Conservation (phyloP, 306 rosid genomes). For the Vicia villosa region DNA sequence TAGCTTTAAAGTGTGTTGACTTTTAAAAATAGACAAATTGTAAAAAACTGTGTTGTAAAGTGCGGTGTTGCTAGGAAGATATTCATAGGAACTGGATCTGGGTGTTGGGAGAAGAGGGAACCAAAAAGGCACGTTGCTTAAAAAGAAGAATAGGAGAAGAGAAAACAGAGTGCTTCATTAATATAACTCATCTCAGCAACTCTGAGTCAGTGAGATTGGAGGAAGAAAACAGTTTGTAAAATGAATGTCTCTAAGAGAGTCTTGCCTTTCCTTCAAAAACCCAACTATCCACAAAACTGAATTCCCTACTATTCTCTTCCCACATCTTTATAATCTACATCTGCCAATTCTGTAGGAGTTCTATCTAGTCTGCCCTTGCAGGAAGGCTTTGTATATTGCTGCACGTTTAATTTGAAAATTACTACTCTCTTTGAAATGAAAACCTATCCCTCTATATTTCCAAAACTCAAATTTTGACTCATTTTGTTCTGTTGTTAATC, state of each 20-base stretch:
- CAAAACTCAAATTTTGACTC: background rate
- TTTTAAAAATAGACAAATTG: background rate
- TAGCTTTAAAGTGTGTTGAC: background rate
- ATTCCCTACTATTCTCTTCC: background rate
- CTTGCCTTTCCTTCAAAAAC: background rate
- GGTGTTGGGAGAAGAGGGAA: background rate
- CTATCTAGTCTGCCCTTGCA: background rate
- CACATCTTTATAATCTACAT: background rate
- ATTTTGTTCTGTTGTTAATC: background rate
- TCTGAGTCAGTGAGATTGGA: background rate
- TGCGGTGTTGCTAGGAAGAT: background rate
- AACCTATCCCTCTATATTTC: background rate
- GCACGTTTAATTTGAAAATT: conserved; percentile 1
- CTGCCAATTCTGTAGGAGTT: background rate
- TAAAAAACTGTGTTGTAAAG: too few relatives aligned
- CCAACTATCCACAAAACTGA: background rate
- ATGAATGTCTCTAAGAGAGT: background rate
- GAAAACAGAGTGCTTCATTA: background rate
- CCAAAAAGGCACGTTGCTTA: background rate
- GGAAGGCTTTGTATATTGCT: background rate
- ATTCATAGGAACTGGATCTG: background rate
- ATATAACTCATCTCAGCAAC: background rate
- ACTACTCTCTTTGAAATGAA: conserved; percentile 1
- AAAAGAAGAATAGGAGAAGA: background rate
- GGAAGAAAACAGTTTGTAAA: background rate